These are phyloP conservation scores for Verticillium albo-atrum DNA, from an alignment of 2,329 filamentous ascomycete genomes.

Conservation along the genomic window DNA sequence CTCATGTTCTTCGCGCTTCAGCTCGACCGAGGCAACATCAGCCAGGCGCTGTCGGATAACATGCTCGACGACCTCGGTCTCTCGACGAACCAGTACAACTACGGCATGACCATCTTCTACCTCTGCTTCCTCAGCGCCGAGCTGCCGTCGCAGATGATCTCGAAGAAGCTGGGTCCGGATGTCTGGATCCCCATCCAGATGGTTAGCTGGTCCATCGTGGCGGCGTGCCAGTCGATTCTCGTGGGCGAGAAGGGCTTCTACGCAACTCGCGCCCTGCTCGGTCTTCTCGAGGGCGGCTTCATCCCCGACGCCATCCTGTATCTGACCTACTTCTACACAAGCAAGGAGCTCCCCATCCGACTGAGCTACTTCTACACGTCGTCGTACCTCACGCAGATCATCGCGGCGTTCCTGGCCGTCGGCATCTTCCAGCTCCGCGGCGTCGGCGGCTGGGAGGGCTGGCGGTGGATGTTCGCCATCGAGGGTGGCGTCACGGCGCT, in stretches of 20 bases:
- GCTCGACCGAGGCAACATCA: constrained; percentile 30
- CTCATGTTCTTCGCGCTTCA: constrained; percentile 30
- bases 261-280: constrained; percentile 30
- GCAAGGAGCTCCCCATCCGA: constrained; percentile 58
- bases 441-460: constrained; percentile 45
- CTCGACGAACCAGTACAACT: constrained; percentile 37
- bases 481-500: constrained; percentile 29
- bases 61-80: constrained; percentile 25
- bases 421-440: constrained; percentile 48
- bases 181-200: constrained; percentile 45
- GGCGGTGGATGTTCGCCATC: constrained; percentile 44
- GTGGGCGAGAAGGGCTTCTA: constrained; percentile 23
- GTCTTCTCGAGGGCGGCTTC: constrained; percentile 53
- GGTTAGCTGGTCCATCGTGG: constrained; percentile 27
- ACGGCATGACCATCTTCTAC: constrained; percentile 45
- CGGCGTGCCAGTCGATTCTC: constrained; percentile 26
- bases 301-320: constrained; percentile 37
- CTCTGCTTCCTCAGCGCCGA: constrained; percentile 46
- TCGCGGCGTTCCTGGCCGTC: constrained; percentile 48
- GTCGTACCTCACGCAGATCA: constrained; percentile 45
- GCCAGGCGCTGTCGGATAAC: constrained; percentile 27
- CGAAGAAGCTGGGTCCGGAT: constrained; percentile 43
- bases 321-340: constrained; percentile 66
- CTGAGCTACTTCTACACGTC: constrained; percentile 64
- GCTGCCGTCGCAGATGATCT: constrained; percentile 47